phyloP scores from a whole-genome alignment of 2,329 filamentous ascomycete genomes.

The Fusarium brevicatenulatum region DNA sequence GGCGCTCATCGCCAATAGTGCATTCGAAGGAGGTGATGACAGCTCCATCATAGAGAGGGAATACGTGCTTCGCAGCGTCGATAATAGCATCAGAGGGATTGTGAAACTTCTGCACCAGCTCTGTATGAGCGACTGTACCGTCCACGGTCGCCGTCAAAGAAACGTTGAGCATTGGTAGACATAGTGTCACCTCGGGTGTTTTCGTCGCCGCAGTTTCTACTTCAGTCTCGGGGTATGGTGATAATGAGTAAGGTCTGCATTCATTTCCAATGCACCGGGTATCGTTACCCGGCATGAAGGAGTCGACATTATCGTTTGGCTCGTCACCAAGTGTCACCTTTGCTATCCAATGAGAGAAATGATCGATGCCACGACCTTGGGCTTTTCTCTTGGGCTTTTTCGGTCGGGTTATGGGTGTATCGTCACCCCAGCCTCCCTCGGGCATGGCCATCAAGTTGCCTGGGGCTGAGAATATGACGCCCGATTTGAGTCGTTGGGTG shows the following conservation, averaged over 20 bases:
- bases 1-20: neutral
- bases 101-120: neutral
- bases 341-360: neutral
- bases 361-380: accelerated
- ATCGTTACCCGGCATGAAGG: neutral
- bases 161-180: neutral
- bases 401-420: neutral
- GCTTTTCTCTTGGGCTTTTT: neutral
- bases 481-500: neutral
- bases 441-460: neutral
- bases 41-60: neutral
- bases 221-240: accelerated
- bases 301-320: neutral
- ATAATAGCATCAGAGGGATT: neutral
- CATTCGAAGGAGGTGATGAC: neutral
- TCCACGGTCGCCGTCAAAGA: neutral
- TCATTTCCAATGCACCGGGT: neutral
- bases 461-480: neutral
- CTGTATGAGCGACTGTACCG: neutral
- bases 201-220: accelerated
- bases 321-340: neutral
- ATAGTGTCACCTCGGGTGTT: neutral
- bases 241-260: accelerated
- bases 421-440: neutral
- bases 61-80: accelerated